Conservation (phyloP, 2,329 filamentous ascomycete genomes). For the Apiospora pterosperma region DNA sequence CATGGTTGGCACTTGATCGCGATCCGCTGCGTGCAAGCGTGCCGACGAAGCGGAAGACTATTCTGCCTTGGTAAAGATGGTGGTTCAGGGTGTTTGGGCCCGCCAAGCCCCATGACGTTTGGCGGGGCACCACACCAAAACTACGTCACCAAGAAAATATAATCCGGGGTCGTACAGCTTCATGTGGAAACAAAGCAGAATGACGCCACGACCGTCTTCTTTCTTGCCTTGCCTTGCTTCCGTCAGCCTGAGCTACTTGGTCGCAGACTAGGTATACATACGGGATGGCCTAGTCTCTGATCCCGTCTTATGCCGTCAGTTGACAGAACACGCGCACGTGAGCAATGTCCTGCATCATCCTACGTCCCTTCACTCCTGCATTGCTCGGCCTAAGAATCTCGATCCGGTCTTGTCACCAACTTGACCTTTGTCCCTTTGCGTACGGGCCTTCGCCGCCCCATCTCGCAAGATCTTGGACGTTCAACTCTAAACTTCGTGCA, state of each 20-base stretch:
- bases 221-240: neutral
- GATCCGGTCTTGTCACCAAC: neutral
- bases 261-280: too few relatives aligned
- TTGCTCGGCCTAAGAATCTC: neutral
- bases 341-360: neutral
- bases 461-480: conserved; percentile 18
- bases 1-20: neutral
- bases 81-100: neutral
- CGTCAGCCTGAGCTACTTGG: neutral
- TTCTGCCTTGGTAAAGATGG: neutral
- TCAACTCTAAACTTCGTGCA: conserved; percentile 17
- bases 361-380: too few relatives aligned
- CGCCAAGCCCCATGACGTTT: conserved; percentile 3
- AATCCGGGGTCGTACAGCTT: neutral
- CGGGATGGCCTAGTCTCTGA: neutral
- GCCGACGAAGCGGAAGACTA: neutral
- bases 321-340: neutral
- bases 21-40: neutral
- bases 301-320: neutral
- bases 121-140: neutral
- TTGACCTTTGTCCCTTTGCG: neutral
- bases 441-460: conserved; percentile 19
- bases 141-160: neutral
- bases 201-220: neutral
- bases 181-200: neutral